These are phyloP conservation scores for Lactarius vividus DNA, from an alignment of 768 basidiomycete species.

Conservation along the genomic window DNA sequence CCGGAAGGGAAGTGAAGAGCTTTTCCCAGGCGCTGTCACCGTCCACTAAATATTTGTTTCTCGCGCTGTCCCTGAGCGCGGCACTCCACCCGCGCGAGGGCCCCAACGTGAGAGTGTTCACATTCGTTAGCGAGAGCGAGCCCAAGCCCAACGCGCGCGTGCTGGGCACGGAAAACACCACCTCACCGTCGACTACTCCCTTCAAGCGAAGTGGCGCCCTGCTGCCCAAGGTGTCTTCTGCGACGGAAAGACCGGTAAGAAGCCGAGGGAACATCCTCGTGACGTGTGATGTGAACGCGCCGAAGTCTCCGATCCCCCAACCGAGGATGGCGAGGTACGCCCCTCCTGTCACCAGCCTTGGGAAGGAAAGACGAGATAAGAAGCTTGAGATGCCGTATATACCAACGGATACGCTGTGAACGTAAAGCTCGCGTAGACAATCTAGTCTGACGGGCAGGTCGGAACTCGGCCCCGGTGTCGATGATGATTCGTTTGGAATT, in stretches of 20 bases:
- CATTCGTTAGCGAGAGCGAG: background rate
- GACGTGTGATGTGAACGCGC: background rate
- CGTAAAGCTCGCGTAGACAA: conserved; percentile 3
- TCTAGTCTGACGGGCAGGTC: background rate
- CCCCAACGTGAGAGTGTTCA: background rate
- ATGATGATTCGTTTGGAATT: conserved; percentile 1
- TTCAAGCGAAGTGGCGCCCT: conserved; percentile 7
- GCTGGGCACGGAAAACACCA: background rate
- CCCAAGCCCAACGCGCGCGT: background rate
- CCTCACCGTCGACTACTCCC: background rate
- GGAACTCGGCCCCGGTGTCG: conserved; percentile 16
- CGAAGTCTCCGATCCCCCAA: background rate
- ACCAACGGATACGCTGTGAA: conserved; percentile 4
- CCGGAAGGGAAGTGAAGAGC: background rate
- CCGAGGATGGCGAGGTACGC: conserved; percentile 7
- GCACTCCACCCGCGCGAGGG: background rate
- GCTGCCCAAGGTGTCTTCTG: conserved; percentile 4
- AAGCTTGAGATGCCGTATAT: conserved; percentile 7
- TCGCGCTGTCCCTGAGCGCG: background rate
- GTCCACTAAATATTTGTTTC: background rate
- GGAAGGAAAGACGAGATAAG: conserved; percentile 4
- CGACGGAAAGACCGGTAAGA: background rate
- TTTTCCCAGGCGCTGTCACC: background rate
- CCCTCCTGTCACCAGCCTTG: background rate
- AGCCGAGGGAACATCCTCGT: background rate